phyloP scores from a whole-genome alignment of 2,329 filamentous ascomycete genomes.

The Talaromyces sp. region DNA sequence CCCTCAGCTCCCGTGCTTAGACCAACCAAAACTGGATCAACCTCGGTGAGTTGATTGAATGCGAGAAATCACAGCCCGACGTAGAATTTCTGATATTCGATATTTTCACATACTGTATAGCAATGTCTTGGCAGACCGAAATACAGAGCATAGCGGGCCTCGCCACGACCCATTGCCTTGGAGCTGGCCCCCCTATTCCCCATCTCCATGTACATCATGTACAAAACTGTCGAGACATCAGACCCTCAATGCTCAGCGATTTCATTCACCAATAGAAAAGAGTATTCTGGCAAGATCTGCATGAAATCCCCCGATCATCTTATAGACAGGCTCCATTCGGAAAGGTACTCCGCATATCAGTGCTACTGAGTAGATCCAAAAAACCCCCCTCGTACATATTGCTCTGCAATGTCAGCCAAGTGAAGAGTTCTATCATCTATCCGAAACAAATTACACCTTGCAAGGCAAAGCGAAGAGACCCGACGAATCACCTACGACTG shows the following conservation, averaged over 20 bases:
- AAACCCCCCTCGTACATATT: neutral
- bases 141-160: neutral
- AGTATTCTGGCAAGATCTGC: neutral
- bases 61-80: neutral
- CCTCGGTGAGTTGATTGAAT: neutral
- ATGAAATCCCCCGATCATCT: neutral
- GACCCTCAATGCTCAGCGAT: neutral
- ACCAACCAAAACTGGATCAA: neutral
- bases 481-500: constrained; percentile 8
- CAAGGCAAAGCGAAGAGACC: constrained; percentile 1
- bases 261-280: neutral
- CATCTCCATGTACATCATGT: neutral
- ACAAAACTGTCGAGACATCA: neutral
- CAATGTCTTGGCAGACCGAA: neutral
- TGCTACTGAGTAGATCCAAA: neutral
- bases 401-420: neutral
- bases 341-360: neutral
- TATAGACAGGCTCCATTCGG: neutral
- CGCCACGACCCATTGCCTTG: neutral
- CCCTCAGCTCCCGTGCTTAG: neutral
- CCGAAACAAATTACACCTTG: neutral
- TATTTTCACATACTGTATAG: too few relatives aligned
- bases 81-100: neutral
- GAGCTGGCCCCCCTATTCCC: neutral
- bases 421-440: neutral